Evolutionary conservation across 805 yeast genomes (phyloP).

Genomic region (Yamadazyma paraphyllophila): DNA sequence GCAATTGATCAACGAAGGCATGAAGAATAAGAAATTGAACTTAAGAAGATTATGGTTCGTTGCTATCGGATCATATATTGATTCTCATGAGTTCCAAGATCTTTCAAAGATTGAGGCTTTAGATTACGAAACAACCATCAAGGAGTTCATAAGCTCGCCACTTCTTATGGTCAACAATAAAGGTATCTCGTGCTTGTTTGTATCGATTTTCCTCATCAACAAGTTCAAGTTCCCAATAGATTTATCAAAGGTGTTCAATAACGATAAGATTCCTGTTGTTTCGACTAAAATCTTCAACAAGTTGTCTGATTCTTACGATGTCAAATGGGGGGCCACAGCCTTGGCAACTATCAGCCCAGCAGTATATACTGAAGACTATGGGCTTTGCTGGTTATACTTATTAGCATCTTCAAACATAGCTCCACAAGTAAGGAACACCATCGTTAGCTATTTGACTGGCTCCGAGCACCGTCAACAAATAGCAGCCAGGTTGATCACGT

Average conservation of each 20-base stretch:
- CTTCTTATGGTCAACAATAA: conserved; percentile 51
- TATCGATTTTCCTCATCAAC: conserved; percentile 30
- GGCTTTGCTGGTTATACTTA: conserved; percentile 50
- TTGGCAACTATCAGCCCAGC: conserved; percentile 31
- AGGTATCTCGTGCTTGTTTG: conserved; percentile 54
- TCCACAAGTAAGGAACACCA: conserved; percentile 29
- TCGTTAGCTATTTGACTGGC: conserved; percentile 23
- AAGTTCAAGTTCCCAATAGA: conserved; percentile 6
- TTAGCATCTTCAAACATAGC: conserved; percentile 41
- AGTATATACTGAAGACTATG: conserved; percentile 27
- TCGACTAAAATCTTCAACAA: conserved; percentile 52
- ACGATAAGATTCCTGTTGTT: conserved; percentile 49
- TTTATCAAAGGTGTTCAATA: conserved; percentile 18
- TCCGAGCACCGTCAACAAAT: conserved; percentile 17
- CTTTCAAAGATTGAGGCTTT: conserved; percentile 26
- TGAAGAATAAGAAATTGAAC: conserved; percentile 60
- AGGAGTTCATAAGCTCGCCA: conserved; percentile 52
- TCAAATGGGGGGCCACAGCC: conserved; percentile 52
- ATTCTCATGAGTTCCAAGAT: conserved; percentile 30
- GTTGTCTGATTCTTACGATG: conserved; percentile 43
- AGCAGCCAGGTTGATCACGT: conserved; percentile 15
- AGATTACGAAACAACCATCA: conserved; percentile 25
- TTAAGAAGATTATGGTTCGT: conserved; percentile 68
- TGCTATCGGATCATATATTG: conserved; percentile 38
- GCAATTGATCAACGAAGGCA: conserved; percentile 50